Conservation (phyloP, 192 early-diverging fungal genomes). For the Lobosporangium transversale region DNA sequence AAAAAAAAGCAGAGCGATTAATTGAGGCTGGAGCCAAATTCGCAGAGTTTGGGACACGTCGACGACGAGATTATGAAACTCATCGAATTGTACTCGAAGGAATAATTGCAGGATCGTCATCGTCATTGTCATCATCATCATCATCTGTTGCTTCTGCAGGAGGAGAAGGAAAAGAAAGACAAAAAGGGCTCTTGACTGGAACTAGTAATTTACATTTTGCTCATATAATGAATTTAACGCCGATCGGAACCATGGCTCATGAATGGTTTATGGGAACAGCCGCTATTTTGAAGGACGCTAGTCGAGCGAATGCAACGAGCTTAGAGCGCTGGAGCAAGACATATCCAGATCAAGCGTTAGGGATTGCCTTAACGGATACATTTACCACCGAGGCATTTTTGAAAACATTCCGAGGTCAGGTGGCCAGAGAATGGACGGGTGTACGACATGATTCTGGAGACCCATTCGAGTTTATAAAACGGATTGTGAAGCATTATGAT, state of each 20-base stretch:
- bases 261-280: slow-evolving; percentile 84
- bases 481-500: slow-evolving; percentile 70
- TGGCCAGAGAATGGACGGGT: slow-evolving; percentile 63
- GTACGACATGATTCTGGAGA: slow-evolving; percentile 84
- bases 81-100: slow-evolving; percentile 71
- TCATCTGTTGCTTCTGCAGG: background rate
- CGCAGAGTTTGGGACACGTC: slow-evolving; percentile 82
- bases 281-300: slow-evolving; percentile 66
- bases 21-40: slow-evolving; percentile 69
- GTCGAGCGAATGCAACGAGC: slow-evolving; percentile 67
- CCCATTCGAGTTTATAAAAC: slow-evolving; percentile 66
- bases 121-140: background rate
- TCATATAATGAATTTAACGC: slow-evolving; percentile 53
- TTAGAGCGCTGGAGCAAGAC: slow-evolving; percentile 68
- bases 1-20: slow-evolving; percentile 60
- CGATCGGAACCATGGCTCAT: slow-evolving; percentile 68
- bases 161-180: slow-evolving; percentile 21
- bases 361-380: slow-evolving; percentile 80
- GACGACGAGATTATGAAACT: slow-evolving; percentile 72
- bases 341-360: slow-evolving; percentile 62
- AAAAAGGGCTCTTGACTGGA: slow-evolving; percentile 63
- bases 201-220: slow-evolving; percentile 82
- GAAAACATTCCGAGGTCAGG: slow-evolving; percentile 60
- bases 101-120: slow-evolving; percentile 37
- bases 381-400: slow-evolving; percentile 75